Evolutionary conservation across 2,329 filamentous ascomycete genomes (phyloP).

Genomic region (Aspergillus pseudonomiae): DNA sequence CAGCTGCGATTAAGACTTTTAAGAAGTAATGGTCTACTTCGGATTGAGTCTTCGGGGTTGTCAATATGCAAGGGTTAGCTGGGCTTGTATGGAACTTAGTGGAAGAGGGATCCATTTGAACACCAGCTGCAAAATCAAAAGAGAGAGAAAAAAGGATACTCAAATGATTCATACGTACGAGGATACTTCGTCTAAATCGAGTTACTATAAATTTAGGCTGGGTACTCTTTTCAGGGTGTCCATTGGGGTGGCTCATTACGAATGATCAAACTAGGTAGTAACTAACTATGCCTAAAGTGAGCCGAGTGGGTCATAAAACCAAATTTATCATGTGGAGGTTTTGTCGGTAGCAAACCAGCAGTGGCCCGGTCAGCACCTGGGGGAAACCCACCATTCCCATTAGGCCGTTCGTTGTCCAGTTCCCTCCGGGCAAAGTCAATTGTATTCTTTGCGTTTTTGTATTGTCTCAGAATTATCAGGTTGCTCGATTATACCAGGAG

Average conservation of each 20-base stretch:
- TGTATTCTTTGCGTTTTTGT: not conserved
- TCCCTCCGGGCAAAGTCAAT: not conserved
- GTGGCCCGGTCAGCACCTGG: not conserved
- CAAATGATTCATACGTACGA: not conserved
- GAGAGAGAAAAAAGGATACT: too few relatives aligned
- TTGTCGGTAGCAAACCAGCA: too few relatives aligned
- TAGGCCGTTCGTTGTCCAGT: not conserved
- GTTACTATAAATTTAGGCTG: not conserved
- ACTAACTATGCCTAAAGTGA: not conserved
- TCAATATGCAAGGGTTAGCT: not conserved
- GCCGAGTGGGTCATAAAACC: not conserved
- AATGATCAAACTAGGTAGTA: too few relatives aligned
- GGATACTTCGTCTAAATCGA: not conserved
- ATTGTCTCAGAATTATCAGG: not conserved
- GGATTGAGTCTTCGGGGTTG: not conserved
- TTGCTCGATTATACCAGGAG: not conserved
- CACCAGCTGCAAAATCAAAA: too few relatives aligned
- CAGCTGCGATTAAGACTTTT: constrained; percentile 18
- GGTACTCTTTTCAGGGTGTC: too few relatives aligned
- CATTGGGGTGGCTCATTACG: too few relatives aligned
- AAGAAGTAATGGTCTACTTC: not conserved
- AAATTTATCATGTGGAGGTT: not conserved
- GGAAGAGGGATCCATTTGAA: not conserved
- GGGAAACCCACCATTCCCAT: not conserved
- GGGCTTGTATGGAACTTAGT: not conserved